Percentiles rank a stretch among this genome's conserved stretches.
Conservation (phyloP, 179 eudicot species). For the Beta corolliflora region DNA sequence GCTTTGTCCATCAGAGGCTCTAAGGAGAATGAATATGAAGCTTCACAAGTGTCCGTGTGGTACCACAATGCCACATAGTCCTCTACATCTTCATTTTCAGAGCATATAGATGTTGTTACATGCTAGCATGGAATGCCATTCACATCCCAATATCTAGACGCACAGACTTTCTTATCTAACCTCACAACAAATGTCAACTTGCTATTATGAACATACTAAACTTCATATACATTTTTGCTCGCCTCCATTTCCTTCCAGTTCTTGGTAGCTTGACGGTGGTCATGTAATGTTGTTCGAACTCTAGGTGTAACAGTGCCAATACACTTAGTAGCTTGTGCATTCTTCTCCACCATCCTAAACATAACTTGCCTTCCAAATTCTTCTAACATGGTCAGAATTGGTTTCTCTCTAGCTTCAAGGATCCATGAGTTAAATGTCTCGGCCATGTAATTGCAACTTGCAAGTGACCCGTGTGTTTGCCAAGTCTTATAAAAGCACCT, state of each 20-base stretch:
- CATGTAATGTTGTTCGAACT: background rate
- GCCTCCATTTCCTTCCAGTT: constrained; percentile 13
- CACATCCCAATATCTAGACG: constrained; percentile 14
- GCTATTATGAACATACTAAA: constrained; percentile 9
- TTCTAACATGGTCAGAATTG: constrained; percentile 13
- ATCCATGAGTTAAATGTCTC: constrained; percentile 25
- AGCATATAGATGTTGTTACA: background rate
- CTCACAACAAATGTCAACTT: background rate
- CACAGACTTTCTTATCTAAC: background rate
- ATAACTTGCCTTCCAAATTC: constrained; percentile 10
- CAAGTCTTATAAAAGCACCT: constrained; percentile 5
- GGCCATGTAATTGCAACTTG: constrained; percentile 19
- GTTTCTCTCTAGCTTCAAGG: constrained; percentile 19
- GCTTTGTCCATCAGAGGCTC: background rate
- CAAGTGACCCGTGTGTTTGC: constrained; percentile 6
- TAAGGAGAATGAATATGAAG: background rate
- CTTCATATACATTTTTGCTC: constrained; percentile 14
- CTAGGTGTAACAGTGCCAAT: background rate
- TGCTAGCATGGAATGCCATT: constrained; percentile 12
- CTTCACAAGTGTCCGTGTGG: background rate
- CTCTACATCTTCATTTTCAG: background rate
- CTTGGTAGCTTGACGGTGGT: background rate
- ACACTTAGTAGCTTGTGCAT: background rate
- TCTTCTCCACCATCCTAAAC: constrained; percentile 19
- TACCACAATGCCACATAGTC: background rate